Conservation (phyloP, 2,329 filamentous ascomycete species). For the Mycosphaerella sp. region DNA sequence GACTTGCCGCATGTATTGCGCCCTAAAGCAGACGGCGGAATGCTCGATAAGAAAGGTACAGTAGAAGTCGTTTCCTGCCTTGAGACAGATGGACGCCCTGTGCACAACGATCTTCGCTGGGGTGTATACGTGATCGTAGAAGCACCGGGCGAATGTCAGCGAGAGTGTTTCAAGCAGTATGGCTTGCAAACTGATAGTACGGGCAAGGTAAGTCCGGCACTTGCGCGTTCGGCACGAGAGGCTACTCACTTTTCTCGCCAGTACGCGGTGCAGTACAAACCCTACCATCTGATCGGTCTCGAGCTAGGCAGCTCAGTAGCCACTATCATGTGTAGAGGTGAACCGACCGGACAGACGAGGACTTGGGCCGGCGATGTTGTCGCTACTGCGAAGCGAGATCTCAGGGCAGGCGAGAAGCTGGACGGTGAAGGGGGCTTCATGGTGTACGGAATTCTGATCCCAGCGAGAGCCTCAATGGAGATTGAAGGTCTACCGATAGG, state of each 20-base stretch:
- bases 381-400: constrained; percentile 42
- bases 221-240: neutral
- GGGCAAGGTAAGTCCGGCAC: constrained; percentile 22
- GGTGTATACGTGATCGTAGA: constrained; percentile 45
- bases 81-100: constrained; percentile 39
- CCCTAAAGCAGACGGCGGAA: constrained; percentile 39
- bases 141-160: constrained; percentile 38
- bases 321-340: constrained; percentile 42
- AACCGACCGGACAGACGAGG: constrained; percentile 43
- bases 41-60: constrained; percentile 38
- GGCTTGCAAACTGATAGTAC: constrained; percentile 41
- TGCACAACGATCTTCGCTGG: constrained; percentile 39
- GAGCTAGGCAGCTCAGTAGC: constrained; percentile 43
- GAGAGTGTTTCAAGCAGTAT: constrained; percentile 42
- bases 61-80: constrained; percentile 44
- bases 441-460: constrained; percentile 42
- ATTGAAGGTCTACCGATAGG: constrained; percentile 42
- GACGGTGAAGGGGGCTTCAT: constrained; percentile 44
- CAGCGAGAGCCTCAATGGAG: constrained; percentile 36
- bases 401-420: constrained; percentile 41
- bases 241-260: constrained; percentile 1
- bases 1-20: constrained; percentile 40
- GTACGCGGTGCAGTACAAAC: constrained; percentile 44
- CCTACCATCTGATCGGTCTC: constrained; percentile 44
- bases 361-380: constrained; percentile 43